Conservation (phyloP, 225 moss, liverwort and hornwort genomes). For the Pseudoscleropodium purum region DNA sequence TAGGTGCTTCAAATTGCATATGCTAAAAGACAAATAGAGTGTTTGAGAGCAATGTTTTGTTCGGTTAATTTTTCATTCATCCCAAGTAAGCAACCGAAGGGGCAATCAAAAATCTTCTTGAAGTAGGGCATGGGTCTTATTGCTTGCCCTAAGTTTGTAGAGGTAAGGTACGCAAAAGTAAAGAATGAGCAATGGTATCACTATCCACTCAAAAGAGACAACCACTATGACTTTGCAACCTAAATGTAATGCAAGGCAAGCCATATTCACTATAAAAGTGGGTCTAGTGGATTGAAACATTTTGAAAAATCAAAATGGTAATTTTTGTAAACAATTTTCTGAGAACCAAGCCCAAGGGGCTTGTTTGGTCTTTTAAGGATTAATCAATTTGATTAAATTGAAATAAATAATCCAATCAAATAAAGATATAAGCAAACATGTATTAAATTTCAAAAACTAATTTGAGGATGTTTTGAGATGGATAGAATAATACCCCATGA, state of each 20-base stretch:
- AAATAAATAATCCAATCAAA: neutral
- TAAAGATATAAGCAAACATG: neutral
- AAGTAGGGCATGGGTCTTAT: neutral
- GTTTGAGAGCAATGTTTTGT: neutral
- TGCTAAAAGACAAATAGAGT: neutral
- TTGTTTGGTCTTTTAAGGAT: rapidly evolving
- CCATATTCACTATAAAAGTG: neutral
- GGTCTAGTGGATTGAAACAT: neutral
- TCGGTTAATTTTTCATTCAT: neutral
- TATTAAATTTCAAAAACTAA: neutral
- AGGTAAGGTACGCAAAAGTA: neutral
- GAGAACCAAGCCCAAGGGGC: too few relatives aligned
- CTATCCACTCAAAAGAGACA: neutral
- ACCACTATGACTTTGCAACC: neutral
- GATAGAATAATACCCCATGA: neutral
- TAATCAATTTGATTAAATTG: neutral
- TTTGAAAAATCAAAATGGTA: rapidly evolving
- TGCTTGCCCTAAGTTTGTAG: neutral
- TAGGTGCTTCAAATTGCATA: neutral
- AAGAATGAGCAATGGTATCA: neutral
- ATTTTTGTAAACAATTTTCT: neutral
- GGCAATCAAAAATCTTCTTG: neutral
- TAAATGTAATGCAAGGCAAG: neutral
- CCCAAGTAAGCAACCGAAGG: neutral
- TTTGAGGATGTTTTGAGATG: neutral